Evolutionary conservation across 2,329 filamentous ascomycete genomes (phyloP).

Genomic region (Fusarium tuaranense): DNA sequence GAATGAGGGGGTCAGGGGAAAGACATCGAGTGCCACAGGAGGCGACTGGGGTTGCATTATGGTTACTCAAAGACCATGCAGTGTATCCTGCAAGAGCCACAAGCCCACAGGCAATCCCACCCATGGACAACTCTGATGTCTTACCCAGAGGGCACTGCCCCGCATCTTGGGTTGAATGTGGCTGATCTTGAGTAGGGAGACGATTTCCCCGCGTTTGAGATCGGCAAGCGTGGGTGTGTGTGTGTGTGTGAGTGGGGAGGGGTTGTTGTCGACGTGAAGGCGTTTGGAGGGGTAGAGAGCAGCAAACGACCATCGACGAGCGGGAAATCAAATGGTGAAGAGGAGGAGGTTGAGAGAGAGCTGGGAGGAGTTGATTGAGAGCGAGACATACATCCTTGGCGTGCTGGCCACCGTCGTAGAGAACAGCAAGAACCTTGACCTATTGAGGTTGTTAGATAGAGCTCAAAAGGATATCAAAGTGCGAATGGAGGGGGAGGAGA

Average conservation of each 20-base stretch:
- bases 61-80: conserved; percentile 15
- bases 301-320: conserved; percentile 22
- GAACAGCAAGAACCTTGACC: conserved; percentile 95
- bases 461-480: conserved; percentile 13
- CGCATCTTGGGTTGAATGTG: conserved; percentile 37
- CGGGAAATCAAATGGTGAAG: conserved; percentile 8
- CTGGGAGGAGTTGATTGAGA: conserved; percentile 3
- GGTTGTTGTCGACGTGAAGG: conserved; percentile 10
- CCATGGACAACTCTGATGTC: conserved; percentile 17
- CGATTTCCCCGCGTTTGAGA: conserved; percentile 46
- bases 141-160: conserved; percentile 29
- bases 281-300: conserved; percentile 15
- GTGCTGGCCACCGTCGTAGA: conserved; percentile 93
- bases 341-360: background rate
- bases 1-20: conserved; percentile 9
- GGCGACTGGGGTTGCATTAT: conserved; percentile 31
- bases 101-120: conserved; percentile 18
- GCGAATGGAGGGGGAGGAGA: background rate
- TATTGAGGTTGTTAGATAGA: conserved; percentile 54
- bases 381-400: conserved; percentile 77
- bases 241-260: conserved; percentile 30
- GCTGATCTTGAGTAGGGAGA: conserved; percentile 38
- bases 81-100: conserved; percentile 26
- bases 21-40: conserved; percentile 14
- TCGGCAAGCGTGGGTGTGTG: conserved; percentile 37